phyloP scores from a whole-genome alignment of 331 rosid species.

The Acacia concinna region DNA sequence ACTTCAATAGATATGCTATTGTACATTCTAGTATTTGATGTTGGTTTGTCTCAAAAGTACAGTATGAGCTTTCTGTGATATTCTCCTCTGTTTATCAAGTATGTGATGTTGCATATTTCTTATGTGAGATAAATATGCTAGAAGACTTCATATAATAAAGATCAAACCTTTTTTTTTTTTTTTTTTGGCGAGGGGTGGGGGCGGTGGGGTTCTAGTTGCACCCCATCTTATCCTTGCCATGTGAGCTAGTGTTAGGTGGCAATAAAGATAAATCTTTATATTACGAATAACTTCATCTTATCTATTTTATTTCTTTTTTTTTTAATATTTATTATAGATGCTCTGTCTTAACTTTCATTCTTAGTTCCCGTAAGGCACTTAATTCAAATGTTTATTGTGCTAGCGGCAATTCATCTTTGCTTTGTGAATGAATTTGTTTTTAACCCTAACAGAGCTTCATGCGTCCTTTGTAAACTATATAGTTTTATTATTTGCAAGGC shows the following conservation, averaged over 20 bases:
- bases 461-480: not conserved
- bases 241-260: not conserved
- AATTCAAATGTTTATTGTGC: not conserved
- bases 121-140: not conserved
- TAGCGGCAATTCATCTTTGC: constrained; percentile 2
- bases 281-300: not conserved
- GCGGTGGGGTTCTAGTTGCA: not conserved
- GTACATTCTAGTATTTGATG: not conserved
- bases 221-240: not conserved
- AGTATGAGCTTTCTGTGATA: not conserved
- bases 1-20: not conserved
- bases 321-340: not conserved
- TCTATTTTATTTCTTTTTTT: not conserved
- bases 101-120: not conserved
- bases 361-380: not conserved
- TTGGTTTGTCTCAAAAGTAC: constrained; percentile 8
- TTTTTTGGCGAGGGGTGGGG: too few relatives aligned
- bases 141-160: constrained; percentile 14
- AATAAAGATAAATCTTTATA: not conserved
- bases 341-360: not conserved
- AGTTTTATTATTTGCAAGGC: constrained; percentile 1
- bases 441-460: not conserved
- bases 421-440: constrained; percentile 14
- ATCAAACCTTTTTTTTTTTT: not conserved
- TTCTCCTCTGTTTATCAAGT: not conserved